phyloP scores from a whole-genome alignment of 2,329 filamentous ascomycete species.

The Escovopsis sp. region DNA sequence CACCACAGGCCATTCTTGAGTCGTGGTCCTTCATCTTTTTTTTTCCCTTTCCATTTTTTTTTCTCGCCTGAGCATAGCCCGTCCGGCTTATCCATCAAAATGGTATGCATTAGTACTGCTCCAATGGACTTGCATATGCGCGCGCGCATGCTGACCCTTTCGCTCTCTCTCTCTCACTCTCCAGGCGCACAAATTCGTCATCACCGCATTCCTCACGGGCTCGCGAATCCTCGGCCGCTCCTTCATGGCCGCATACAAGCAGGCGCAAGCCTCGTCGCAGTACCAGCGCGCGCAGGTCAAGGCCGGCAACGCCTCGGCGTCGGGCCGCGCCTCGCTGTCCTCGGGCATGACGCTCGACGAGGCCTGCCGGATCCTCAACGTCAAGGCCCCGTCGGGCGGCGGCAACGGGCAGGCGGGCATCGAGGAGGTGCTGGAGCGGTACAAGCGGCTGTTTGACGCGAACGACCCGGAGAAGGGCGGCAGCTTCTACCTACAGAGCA shows the following conservation, averaged over 20 bases:
- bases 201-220: conserved; percentile 85
- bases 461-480: conserved; percentile 94
- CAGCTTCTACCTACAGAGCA: conserved; percentile 97
- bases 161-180: not conserved
- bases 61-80: too few relatives aligned
- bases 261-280: conserved; percentile 75
- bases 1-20: too few relatives aligned
- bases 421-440: conserved; percentile 67
- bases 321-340: conserved; percentile 33
- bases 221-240: conserved; percentile 84
- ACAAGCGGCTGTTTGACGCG: conserved; percentile 86
- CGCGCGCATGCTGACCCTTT: too few relatives aligned
- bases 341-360: conserved; percentile 84
- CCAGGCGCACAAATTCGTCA: conserved; percentile 75
- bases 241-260: conserved; percentile 87
- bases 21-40: not conserved
- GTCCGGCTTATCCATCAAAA: too few relatives aligned
- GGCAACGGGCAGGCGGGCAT: conserved; percentile 45
- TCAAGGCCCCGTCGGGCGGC: conserved; percentile 58
- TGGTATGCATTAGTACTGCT: not conserved
- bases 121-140: not conserved
- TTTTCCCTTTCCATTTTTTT: not conserved
- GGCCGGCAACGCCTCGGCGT: conserved; percentile 34
- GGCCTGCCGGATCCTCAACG: conserved; percentile 93
- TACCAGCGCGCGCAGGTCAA: conserved; percentile 63